Conservation (phyloP, 2,329 filamentous ascomycete genomes). For the Bipolaris sorokiniana region DNA sequence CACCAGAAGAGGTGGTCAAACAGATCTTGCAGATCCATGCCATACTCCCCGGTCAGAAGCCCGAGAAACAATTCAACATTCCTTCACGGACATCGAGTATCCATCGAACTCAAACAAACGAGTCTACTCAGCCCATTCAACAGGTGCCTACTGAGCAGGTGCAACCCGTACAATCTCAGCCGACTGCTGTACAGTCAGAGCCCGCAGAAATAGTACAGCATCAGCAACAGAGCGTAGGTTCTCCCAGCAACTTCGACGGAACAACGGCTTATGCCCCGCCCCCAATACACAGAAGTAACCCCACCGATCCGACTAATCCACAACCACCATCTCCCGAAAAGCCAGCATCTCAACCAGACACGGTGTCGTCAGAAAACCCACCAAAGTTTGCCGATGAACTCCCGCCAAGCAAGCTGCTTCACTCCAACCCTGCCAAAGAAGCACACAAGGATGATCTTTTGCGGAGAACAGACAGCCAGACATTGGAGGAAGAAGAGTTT, state of each 20-base stretch:
- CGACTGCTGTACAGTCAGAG: conserved; percentile 9
- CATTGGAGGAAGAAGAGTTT: conserved; percentile 54
- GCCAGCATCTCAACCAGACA: conserved; percentile 9
- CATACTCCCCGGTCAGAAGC: conserved; percentile 77
- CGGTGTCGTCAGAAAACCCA: conserved; percentile 13
- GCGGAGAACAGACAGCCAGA: conserved; percentile 51
- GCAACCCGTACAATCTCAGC: conserved; percentile 11
- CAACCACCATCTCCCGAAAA: conserved; percentile 15
- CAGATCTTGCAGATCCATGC: conserved; percentile 89
- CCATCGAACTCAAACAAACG: conserved; percentile 19
- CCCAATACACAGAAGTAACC: conserved; percentile 11
- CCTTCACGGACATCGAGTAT: conserved; percentile 56
- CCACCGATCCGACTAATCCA: conserved; percentile 12
- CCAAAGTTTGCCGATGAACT: conserved; percentile 25
- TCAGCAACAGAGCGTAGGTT: conserved; percentile 54
- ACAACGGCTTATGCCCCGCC: conserved; percentile 40
- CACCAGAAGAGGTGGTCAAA: conserved; percentile 72
- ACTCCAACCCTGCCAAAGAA: conserved; percentile 32
- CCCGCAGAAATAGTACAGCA: conserved; percentile 13
- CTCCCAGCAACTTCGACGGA: conserved; percentile 61
- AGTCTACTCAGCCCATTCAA: conserved; percentile 10
- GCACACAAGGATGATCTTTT: conserved; percentile 27
- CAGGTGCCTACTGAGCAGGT: conserved; percentile 10
- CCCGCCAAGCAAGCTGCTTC: conserved; percentile 36
- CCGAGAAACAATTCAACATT: conserved; percentile 59